Base-by-base conservation (phyloP, 2,329 filamentous ascomycete genomes). In the Dothistroma septosporum region DNA sequence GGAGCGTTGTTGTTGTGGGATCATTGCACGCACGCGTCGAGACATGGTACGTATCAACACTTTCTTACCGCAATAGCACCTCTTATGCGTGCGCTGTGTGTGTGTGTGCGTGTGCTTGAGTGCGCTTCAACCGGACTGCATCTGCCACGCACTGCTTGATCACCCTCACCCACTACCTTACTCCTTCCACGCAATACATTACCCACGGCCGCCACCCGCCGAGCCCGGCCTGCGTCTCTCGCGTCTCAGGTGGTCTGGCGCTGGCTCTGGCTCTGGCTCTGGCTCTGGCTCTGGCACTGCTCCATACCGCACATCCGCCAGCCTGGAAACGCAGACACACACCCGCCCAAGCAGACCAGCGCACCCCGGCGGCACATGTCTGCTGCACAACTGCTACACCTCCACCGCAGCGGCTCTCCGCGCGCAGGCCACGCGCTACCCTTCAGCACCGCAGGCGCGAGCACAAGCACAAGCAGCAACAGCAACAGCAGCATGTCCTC, bases 11-110 rank as follows among this genome's bases (percentile, higher is more conserved):
- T 50, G 47, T 50, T 44, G 37, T 44, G 37, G 37, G 12, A 21
- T 12, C 10, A 50, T 50, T 50, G 22, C 14, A 24, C 24, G 47
- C 47, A 28, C 47, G 47, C 47, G 28, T 44, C 47, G 47, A 50
- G 47, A 28, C 19, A 50, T 50, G 47, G 47, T 50, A 50, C 47
- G 47, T 50, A 50, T 50, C 47, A 50, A 10, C 47, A 50, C 14
- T 32, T 50, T 21, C 21, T 16, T 8, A 12, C 12, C 12, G 12
- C 22, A 11, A 28, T 6, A 12, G 12, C 19, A 12, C 28, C 12
- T 50, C 21, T 11, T 11, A 6, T 11, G 47, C 21, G 47, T 21
- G 47, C 47, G 47, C 21, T 7, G 41, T 44, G 14, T n/a, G 41
- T 19, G 41, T n/a, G 8, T 44, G 32, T 7, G 32, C 7, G 32